Evolutionary conservation across 495 filamentous ascomycete genomes (phyloP), one percentile per base, ranked within the genome.

Genomic region (Paragyromitra xinjiangensis): DNA sequence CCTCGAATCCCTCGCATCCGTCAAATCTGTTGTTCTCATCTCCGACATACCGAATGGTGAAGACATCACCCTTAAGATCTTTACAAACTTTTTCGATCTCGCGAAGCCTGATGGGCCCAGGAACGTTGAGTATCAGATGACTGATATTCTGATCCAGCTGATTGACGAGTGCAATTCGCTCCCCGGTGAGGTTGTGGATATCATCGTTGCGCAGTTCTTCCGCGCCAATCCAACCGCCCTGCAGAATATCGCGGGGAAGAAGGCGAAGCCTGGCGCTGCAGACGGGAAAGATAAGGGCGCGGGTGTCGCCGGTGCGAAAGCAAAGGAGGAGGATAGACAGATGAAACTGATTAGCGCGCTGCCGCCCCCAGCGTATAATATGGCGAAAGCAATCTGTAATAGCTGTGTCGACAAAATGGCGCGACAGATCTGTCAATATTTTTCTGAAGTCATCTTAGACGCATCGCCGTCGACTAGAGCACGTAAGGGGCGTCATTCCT

Each of bases 361-460:
- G 14, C 78, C 73, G 16, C 94, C 95, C 2, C 88, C 93, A 34
- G 94, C 95, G 0, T 98, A 99, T 83, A 93, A 93, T 78, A 97
- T 98, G 93, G 94, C 95, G 39, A 96, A 94, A 83, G 91, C 91
- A 6, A 91, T 99, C 39, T 99, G 95, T 83, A 95, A 95, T 80
- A 85, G 87, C n/a, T 95, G 90, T 71, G 90, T 92, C 1, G 95
- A 97, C 73, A 93, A 94, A 82, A 98, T 99, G 95, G 91, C 93
- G 0, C 90, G 94, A 62, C 91, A 94, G 78, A 91, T 98, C 68
- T 94, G 93, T 77, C 94, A 96, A 81, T 99, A 98, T 82, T 99
- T 99, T 84, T 95, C 94, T 83, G 93, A 97, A 71, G 93, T 98
- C 26, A 95, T 99, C 67, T 89, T 97, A 58, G 93, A 97, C 79